Base-by-base conservation (phyloP, 2,329 filamentous ascomycete species). In the Cladosporium colombiae region DNA sequence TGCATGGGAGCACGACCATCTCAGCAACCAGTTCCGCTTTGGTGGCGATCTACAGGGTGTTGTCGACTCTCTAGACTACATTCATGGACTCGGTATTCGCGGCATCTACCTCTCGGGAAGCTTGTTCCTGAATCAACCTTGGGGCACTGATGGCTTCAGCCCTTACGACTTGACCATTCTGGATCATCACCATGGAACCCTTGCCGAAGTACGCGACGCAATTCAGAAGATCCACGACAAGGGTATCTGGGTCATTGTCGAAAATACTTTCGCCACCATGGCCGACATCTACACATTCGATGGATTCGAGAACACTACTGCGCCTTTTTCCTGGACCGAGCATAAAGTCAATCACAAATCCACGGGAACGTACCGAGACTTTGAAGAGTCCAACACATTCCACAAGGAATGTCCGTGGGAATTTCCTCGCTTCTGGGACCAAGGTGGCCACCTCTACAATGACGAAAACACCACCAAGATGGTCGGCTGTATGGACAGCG, bases 261-360 rank as follows among this genome's bases (percentile, higher is more conserved):
- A 89, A 73, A 89, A 89, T 71, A 89, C 88, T 1, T 82, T 89
- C 73, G 83, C 85, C 53, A 89, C 87, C 8, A 82, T 89, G 82
- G 84, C 85, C 60, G 86, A 89, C 70, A 78, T 89, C 59, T 82
- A 89, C 67, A 85, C 85, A 6, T 89, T 89, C 73, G 78, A 88
- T 64, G 86, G 85, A 0, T 86, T 83, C 69, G 77, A 86, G 67
- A 89, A 89, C 71, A 76, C 74, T 1, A 85, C 84, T n/a, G 83
- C 87, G 0, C 85, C 85, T 0, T 89, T 86, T 71, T 76, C 75
- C 0, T 77, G 79, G 61, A 76, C 78, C 16, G 88, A 89, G 71
- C 84, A 90, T 74, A 79, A 85, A 62, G 85, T 84, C 2, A 49
- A 80, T 6, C 89, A 85, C 80, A 89, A 88, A 70, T 75, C 79